Evolutionary conservation across 2,329 filamentous ascomycete species (phyloP).

Genomic region (Acephala macrosclerotiorum): DNA sequence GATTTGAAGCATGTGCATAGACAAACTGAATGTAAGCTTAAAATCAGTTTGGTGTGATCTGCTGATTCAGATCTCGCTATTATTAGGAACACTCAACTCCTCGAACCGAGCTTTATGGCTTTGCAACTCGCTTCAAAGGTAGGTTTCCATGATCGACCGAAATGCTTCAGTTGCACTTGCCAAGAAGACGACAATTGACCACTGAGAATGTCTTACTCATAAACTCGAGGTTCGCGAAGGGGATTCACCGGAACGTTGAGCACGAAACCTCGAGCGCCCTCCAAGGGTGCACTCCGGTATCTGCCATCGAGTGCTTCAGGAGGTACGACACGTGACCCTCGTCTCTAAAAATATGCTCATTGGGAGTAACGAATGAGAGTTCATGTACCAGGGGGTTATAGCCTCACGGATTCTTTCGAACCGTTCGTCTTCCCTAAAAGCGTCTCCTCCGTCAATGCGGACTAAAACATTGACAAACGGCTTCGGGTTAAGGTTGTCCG

Average conservation of each 20-base stretch:
- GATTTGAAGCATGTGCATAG: not conserved
- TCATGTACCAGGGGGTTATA: not conserved
- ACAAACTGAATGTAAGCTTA: constrained; percentile 9
- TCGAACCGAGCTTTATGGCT: constrained; percentile 2
- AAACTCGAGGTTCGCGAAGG: not conserved
- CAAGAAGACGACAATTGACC: constrained; percentile 6
- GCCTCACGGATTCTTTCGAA: not conserved
- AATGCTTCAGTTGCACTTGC: not conserved
- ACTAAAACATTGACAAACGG: constrained; percentile 12
- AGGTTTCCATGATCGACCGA: constrained; percentile 2
- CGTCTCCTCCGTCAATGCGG: not conserved
- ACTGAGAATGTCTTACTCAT: not conserved
- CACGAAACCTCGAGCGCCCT: not conserved
- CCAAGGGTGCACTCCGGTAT: not conserved
- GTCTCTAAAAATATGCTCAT: not conserved
- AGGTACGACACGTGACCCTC: not conserved
- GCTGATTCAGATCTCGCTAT: not conserved
- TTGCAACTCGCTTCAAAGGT: not conserved
- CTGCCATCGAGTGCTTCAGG: not conserved
- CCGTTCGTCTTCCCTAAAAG: not conserved
- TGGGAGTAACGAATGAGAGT: not conserved
- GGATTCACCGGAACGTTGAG: not conserved
- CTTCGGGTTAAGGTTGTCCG: not conserved
- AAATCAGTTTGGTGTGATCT: constrained; percentile 3
- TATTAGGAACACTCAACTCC: not conserved